Percentiles rank a stretch among this genome's conserved stretches.
Conservation (phyloP, 208 protist species). For the Trypanosoma platydactyli region DNA sequence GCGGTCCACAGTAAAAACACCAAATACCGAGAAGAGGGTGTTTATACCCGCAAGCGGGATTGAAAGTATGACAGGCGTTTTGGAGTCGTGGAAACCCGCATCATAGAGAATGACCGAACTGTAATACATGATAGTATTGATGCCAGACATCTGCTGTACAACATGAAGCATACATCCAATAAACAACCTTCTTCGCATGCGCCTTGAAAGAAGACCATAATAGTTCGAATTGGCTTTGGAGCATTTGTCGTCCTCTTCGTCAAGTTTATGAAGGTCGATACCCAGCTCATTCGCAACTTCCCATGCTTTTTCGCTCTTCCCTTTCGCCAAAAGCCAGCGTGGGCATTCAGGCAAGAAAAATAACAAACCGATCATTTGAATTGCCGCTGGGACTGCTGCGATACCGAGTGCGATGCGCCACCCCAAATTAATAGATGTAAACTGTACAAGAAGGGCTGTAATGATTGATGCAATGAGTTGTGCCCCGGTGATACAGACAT, state of each 20-base stretch:
- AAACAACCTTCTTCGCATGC: slow-evolving; percentile 69
- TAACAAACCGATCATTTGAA: slow-evolving; percentile 82
- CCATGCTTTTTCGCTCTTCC: slow-evolving; percentile 46
- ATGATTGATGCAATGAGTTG: slow-evolving; percentile 85
- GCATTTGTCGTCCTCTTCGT: slow-evolving; percentile 30
- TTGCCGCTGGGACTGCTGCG: slow-evolving; percentile 71
- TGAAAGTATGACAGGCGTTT: slow-evolving; percentile 79
- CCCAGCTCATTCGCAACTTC: slow-evolving; percentile 53
- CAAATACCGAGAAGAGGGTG: slow-evolving; percentile 77
- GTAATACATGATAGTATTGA: slow-evolving; percentile 95
- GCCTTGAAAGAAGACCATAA: slow-evolving; percentile 41
- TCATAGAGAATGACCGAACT: slow-evolving; percentile 86
- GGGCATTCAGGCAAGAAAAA: slow-evolving; percentile 88
- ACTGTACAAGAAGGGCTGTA: slow-evolving; percentile 68
- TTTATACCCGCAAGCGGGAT: slow-evolving; percentile 89
- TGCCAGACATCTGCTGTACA: slow-evolving; percentile 91
- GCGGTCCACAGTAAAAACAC: slow-evolving; percentile 81
- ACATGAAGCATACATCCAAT: slow-evolving; percentile 87
- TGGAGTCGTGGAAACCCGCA: slow-evolving; percentile 71
- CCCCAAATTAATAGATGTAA: slow-evolving; percentile 72
- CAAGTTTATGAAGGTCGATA: slow-evolving; percentile 57
- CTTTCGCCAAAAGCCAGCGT: slow-evolving; percentile 74
- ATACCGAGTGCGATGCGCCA: slow-evolving; percentile 88
- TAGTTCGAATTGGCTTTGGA: slow-evolving; percentile 51
- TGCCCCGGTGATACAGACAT: slow-evolving; percentile 81